Evolutionary conservation across 805 yeast genomes (phyloP), one percentile per base, ranked within the genome.

Genomic region (Lipomyces japonicus): DNA sequence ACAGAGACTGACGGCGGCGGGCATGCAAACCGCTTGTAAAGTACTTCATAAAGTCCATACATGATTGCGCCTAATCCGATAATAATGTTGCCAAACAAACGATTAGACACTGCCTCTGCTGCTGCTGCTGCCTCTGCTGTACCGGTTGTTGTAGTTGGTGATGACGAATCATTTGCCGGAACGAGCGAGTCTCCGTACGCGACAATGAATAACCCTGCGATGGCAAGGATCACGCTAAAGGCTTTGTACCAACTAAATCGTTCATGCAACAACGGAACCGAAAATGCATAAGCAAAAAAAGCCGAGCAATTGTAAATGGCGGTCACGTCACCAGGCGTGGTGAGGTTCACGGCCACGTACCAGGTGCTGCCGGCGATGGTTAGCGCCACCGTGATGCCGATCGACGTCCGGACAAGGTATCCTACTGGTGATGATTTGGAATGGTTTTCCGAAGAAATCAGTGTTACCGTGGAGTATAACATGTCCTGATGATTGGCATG

Each of bases 261-360:
- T 61, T 88, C 96, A 30, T 77, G 70, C 44, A 88, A 71, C 19
- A 88, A 66, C 1, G 89, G 86, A 24, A 88, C 81, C 2, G 95
- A 87, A 67, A 88, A 87, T 14, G 86, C 77, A 62, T 88, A 82
- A 0, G 95, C 95, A 3, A 90, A 83, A 65, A 88, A 88, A 0
- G 95, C 95, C 14, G 91, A 82, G 64, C 93, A 86, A 69, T 88
- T 87, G 69, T 87, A 88, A 53, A 87, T 87, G 2, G 96, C 96
- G 2, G 95, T 88, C 32, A 88, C 84, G 61, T 88, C 95, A 2
- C 87, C 75, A 0, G 95, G 87, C 25, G 89, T 84, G 0, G 95
- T 81, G 63, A 85, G 68, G 26, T 81, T 74, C 80, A 88, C 86
- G 9, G 95, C 84, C 16, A 85, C 76, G 64, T 86, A 88, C 96